Evolutionary conservation across 129 eudicot species (phyloP).

Genomic region (Arctium lappa): DNA sequence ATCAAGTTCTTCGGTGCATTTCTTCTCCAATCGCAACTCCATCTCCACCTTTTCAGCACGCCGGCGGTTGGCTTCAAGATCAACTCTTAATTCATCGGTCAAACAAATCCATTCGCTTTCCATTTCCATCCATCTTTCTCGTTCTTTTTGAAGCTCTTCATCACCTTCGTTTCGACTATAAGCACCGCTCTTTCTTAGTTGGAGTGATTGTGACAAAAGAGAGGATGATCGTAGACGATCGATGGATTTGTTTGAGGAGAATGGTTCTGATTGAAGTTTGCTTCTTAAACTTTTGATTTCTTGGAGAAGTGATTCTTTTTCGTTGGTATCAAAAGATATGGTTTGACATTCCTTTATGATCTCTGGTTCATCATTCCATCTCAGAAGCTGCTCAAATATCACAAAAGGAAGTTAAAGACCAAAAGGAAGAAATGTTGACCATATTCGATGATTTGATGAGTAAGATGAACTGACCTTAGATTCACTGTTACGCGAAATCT

Average conservation of each 20-base stretch:
- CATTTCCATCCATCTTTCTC: conserved; percentile 91
- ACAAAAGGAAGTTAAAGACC: not conserved
- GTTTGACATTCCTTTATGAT: conserved; percentile 20
- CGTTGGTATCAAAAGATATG: conserved; percentile 44
- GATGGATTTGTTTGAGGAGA: conserved; percentile 42
- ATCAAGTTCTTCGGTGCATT: conserved; percentile 80
- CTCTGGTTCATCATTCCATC: conserved; percentile 53
- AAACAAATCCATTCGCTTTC: conserved; percentile 96
- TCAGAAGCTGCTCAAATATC: conserved; percentile 45
- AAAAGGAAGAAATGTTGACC: not conserved
- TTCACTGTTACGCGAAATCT: not conserved
- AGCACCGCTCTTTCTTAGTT: conserved; percentile 62
- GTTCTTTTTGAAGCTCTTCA: conserved; percentile 89
- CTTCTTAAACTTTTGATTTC: conserved; percentile 64
- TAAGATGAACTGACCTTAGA: conserved; percentile 34
- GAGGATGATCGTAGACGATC: conserved; percentile 58
- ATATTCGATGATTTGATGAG: conserved; percentile 5
- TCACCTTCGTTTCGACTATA: conserved; percentile 26
- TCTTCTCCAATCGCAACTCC: conserved; percentile 79
- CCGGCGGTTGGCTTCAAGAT: conserved; percentile 67
- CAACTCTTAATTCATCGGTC: conserved; percentile 86
- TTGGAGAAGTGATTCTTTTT: conserved; percentile 70
- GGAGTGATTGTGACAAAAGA: conserved; percentile 71
- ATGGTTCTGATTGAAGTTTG: conserved; percentile 47
- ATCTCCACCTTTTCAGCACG: conserved; percentile 67